Percentiles rank a stretch among this genome's conserved stretches.
Conservation (phyloP, 1,139 yeast species). For the Candida neerlandica region DNA sequence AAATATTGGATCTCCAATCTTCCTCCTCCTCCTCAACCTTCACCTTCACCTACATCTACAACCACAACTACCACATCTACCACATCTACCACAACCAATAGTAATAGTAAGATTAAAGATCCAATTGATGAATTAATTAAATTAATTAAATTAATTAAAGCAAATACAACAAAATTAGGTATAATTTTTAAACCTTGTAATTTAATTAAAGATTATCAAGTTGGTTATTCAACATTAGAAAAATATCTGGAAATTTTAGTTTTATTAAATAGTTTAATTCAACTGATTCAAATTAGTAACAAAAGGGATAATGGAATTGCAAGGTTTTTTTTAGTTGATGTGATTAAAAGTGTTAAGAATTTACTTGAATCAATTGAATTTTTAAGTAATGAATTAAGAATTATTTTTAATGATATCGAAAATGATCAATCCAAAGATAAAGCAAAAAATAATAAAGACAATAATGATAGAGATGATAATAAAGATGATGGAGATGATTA, state of each 20-base stretch:
- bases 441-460: too few species aligned
- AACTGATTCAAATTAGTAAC: constrained; percentile 34
- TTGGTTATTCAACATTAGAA: constrained; percentile 57
- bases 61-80: too few species aligned
- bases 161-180: constrained; percentile 80
- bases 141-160: constrained; percentile 61
- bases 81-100: too few species aligned
- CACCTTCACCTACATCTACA: neutral
- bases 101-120: constrained; percentile 26
- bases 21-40: constrained; percentile 24
- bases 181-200: constrained; percentile 69
- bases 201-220: constrained; percentile 33
- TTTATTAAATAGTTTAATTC: constrained; percentile 47
- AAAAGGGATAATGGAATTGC: constrained; percentile 32
- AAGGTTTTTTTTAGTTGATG: constrained; percentile 39
- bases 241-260: constrained; percentile 49
- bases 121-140: constrained; percentile 64
- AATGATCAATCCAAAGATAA: too few species aligned
- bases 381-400: constrained; percentile 26
- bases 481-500: constrained; percentile 19
- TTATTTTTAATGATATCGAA: constrained; percentile 17
- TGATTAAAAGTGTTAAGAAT: constrained; percentile 24
- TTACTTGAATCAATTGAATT: constrained; percentile 12
- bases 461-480: constrained; percentile 19
- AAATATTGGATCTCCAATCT: constrained; percentile 30